Percentiles rank a stretch among this genome's conserved stretches.
These are phyloP conservation scores for Blastocystis sp. DNA, from an alignment of 352 stramenopile species.

Conservation along the genomic window DNA sequence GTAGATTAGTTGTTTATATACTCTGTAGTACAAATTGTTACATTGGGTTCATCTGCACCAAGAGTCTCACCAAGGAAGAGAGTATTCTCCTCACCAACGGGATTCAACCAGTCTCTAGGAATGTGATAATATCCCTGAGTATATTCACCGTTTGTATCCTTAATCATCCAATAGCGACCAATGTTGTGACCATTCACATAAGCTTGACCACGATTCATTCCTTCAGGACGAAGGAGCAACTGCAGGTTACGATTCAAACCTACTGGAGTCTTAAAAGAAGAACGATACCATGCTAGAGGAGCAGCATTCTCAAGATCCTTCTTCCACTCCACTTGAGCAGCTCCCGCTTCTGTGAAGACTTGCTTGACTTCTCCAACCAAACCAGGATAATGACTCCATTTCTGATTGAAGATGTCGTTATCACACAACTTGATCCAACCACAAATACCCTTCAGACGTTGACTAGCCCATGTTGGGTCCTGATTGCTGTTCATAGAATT, in stretches of 20 bases:
- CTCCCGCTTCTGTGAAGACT: background rate
- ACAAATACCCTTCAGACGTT: conserved; percentile 30
- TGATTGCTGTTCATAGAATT: background rate
- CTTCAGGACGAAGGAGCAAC: conserved; percentile 9
- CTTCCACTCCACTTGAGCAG: background rate
- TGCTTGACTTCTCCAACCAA: conserved; percentile 29
- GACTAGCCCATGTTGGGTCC: background rate
- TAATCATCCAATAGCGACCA: background rate
- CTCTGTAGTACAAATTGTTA: too few species aligned
- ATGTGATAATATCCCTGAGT: conserved; percentile 14
- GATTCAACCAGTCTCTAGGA: background rate
- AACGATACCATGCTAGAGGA: conserved; percentile 21
- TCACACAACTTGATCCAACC: conserved; percentile 33
- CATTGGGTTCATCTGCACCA: background rate
- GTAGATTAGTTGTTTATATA: too few species aligned
- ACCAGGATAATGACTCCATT: conserved; percentile 38
- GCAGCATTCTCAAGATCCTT: conserved; percentile 28
- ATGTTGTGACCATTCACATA: conserved; percentile 52
- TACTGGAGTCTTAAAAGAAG: conserved; percentile 32
- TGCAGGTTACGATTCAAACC: background rate
- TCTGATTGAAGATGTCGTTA: conserved; percentile 34
- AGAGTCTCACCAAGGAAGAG: background rate
- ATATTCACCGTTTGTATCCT: background rate
- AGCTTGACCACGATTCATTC: conserved; percentile 31
- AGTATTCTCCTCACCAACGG: background rate